Conservation (phyloP, 257 asterid genomes). For the Fraxinus excelsior region DNA sequence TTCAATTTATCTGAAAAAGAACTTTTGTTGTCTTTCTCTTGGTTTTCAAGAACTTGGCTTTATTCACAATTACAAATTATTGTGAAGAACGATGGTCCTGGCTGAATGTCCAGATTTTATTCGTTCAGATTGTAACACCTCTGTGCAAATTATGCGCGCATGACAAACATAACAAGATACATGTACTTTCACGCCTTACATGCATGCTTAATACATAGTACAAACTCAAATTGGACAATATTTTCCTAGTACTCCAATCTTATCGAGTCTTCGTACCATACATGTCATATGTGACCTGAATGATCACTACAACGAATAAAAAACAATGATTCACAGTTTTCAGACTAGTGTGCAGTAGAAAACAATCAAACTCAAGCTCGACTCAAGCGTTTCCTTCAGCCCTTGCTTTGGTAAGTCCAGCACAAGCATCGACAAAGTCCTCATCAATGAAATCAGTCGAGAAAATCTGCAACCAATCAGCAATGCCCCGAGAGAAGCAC, state of each 20-base stretch:
- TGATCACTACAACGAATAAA: background rate
- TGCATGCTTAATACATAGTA: background rate
- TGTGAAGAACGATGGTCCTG: background rate
- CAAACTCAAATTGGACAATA: no score
- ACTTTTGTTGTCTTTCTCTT: background rate
- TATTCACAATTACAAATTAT: no score
- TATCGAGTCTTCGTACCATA: background rate
- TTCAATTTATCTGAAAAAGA: background rate
- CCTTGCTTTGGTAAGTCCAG: conserved; percentile 67
- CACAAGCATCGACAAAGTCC: conserved; percentile 94
- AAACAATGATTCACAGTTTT: conserved; percentile 8
- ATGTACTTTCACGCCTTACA: background rate
- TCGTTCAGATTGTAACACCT: background rate
- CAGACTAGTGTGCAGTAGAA: background rate
- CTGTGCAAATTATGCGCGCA: background rate
- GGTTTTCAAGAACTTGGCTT: background rate
- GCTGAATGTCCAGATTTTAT: background rate
- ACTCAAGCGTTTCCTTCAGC: conserved; percentile 54
- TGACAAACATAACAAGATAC: background rate
- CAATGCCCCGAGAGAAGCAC: conserved; percentile 44
- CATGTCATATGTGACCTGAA: background rate
- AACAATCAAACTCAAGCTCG: conserved; percentile 6
- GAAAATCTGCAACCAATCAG: conserved; percentile 63
- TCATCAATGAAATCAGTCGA: conserved; percentile 81
- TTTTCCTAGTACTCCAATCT: background rate